phyloP scores from a whole-genome alignment of 495 filamentous ascomycete species.

The Lophium mytilinum region DNA sequence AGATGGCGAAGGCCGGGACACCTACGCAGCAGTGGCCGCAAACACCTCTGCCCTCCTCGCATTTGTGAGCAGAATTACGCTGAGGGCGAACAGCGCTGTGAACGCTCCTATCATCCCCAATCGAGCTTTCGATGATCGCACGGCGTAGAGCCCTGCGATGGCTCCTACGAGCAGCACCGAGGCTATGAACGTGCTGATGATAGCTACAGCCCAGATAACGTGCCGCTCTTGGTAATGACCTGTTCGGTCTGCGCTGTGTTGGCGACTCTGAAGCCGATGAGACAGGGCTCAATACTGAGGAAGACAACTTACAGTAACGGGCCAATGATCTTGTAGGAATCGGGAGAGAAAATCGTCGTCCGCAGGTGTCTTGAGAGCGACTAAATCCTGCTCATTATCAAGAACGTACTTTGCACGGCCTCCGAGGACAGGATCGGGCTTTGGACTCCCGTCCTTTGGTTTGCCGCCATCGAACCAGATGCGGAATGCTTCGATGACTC shows the following conservation, averaged over 20 bases:
- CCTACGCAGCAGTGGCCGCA: background rate
- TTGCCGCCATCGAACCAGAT: background rate
- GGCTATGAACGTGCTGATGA: constrained; percentile 2
- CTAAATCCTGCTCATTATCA: constrained; percentile 3
- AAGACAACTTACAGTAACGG: background rate
- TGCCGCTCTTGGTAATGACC: background rate
- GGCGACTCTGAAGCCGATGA: background rate
- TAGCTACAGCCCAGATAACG: background rate
- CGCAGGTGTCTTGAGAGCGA: constrained; percentile 1
- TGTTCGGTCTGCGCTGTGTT: constrained; percentile 2
- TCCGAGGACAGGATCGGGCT: background rate
- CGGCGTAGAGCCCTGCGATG: constrained; percentile 9
- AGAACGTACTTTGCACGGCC: constrained; percentile 8
- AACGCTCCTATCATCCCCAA: constrained; percentile 3
- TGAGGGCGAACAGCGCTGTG: background rate
- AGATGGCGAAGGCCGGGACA: background rate
- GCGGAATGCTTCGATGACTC: constrained; percentile 1
- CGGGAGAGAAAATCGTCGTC: constrained; percentile 11
- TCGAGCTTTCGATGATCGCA: background rate
- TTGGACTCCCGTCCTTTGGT: background rate
- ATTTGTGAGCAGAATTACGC: background rate
- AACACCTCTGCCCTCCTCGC: background rate
- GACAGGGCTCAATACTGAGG: background rate
- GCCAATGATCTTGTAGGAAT: constrained; percentile 13
- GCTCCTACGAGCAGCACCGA: constrained; percentile 4